Evolutionary conservation across 768 basidiomycete species (phyloP).

Genomic region (Mycena capillaripes): DNA sequence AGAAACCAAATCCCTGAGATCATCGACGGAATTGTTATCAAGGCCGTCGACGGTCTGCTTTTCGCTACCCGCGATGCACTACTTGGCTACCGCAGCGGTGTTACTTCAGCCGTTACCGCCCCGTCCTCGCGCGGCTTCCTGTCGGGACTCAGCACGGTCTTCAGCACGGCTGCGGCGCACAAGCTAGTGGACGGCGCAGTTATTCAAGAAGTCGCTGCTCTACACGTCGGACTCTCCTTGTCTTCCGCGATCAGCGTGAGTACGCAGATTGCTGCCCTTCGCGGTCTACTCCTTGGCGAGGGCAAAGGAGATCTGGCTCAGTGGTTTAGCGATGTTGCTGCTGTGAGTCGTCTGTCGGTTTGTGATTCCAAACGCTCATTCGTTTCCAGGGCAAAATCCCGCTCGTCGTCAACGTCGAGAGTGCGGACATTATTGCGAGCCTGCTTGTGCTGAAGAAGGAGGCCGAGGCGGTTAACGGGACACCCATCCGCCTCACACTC

Average conservation of each 20-base stretch:
- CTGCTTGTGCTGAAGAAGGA: slow-evolving; percentile 78
- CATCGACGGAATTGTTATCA: slow-evolving; percentile 61
- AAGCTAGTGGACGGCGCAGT: slow-evolving; percentile 74
- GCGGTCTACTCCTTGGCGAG: slow-evolving; percentile 56
- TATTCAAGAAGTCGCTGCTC: slow-evolving; percentile 71
- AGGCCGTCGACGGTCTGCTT: slow-evolving; percentile 75
- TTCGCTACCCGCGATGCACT: slow-evolving; percentile 49
- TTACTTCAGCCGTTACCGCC: slow-evolving; percentile 78
- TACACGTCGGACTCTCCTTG: slow-evolving; percentile 68
- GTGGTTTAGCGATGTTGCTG: slow-evolving; percentile 38
- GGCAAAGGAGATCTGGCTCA: slow-evolving; percentile 51
- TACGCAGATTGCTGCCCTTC: slow-evolving; percentile 72
- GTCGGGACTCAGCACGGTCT: slow-evolving; percentile 73
- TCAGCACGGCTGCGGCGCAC: slow-evolving; percentile 71
- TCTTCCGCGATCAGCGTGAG: slow-evolving; percentile 65
- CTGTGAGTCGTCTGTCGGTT: slow-evolving; percentile 38
- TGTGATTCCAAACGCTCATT: slow-evolving; percentile 16
- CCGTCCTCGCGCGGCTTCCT: slow-evolving; percentile 71
- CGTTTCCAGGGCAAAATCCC: slow-evolving; percentile 65
- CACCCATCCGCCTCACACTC: slow-evolving; percentile 69
- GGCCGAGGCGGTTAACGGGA: slow-evolving; percentile 62
- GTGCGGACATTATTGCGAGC: slow-evolving; percentile 83
- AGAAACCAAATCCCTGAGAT: slow-evolving; percentile 39
- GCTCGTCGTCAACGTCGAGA: slow-evolving; percentile 76
- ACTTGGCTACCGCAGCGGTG: slow-evolving; percentile 76